Evolutionary conservation across 1,139 yeast species (phyloP), one percentile per base, ranked within the genome.

Genomic region (Diutina catenulata): DNA sequence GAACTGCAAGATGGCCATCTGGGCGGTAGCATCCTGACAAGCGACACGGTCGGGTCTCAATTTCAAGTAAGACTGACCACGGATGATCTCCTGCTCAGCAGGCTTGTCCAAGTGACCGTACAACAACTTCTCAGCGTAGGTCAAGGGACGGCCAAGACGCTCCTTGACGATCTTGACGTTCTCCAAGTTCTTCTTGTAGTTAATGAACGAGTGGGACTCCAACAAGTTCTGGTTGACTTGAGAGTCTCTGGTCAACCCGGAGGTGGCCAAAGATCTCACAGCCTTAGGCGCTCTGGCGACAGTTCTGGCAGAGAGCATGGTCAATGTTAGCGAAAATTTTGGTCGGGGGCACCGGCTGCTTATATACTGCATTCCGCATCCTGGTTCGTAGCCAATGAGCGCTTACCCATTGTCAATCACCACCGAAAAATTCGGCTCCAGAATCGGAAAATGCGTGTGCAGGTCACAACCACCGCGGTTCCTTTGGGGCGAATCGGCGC

Each of bases 1-100:
- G 67, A 88, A 88, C 73, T 91, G 98, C 60, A 91, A 73, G 55
- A 91, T 84, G 49, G 97, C 97, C 98, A 91, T 91, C 71, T 91
- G 98, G 50, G 98, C 98, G 47, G 97, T 88, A 51, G 98, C 98
- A 74, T 91, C 98, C 73, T 91, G 98, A 76, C 96, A 88, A 44
- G 98, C 97, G 53, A 91, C 97, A 70, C 98, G 84, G 66, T 91
- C 98, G 43, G 98, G 98, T 70, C 96, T 83, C 62, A 91, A 79
- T 69, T 91, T 88, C 68, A 91, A 75, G 72, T 91, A 91, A 31
- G 95, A 82, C 45, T 81, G 83, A 69, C 98, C 98, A 68, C 97
- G 83, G 69, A 81, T 83, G 53, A 88, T 87, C 46, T 84, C 95
- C 70, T 87, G 95, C 56, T 75, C 86, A 53, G 86, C 94, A 50